Evolutionary conservation across 1,284 basidiomycete genomes (phyloP), one percentile per base, ranked within the genome.

Genomic region (Heliocybe sulcata): DNA sequence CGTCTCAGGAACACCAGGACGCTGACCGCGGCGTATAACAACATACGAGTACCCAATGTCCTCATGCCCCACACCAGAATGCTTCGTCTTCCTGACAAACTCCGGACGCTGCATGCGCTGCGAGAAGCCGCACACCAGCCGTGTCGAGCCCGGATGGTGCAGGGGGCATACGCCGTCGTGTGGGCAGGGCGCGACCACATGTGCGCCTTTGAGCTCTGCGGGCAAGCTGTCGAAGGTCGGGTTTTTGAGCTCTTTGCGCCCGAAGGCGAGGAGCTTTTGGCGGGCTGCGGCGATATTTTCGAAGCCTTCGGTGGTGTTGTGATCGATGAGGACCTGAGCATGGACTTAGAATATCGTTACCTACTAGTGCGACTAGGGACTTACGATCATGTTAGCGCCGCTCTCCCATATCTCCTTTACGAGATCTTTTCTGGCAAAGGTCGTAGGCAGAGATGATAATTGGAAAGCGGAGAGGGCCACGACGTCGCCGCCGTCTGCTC

Each of bases 11-110:
- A 16, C 68, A 59, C 58, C 65, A 52, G 85, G 94, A 53, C 95
- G 77, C 23, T 72, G 59, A 1, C 95, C 96, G 38, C 93, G 80
- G 29, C 85, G 84, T 53, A 99, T 80, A 26, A 95, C 88, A 38
- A 98, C 84, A 67, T 99, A 99, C 19, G 92, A 92, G 67, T 94
- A 98, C 27, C 82, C 83, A 35, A 85, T 81, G 61, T 94, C 87
- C 70, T 96, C 93, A 63, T 96, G 90, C 1, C 91, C 92, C 35
- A 80, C 70, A 29, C 81, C 81, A 14, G 87, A 85, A 67, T 95
- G 92, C 67, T 96, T 96, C 4, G 94, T 98, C 60, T 77, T 80
- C 31, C 94, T 85, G 42, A 94, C 76, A 69, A 96, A 97, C 9
- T 77, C 71, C 6, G 96, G 95, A 14, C 92, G 80, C 65, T 95